Evolutionary conservation across 345 rosid genomes (phyloP).

Genomic region (Moricandia moricandioides): DNA sequence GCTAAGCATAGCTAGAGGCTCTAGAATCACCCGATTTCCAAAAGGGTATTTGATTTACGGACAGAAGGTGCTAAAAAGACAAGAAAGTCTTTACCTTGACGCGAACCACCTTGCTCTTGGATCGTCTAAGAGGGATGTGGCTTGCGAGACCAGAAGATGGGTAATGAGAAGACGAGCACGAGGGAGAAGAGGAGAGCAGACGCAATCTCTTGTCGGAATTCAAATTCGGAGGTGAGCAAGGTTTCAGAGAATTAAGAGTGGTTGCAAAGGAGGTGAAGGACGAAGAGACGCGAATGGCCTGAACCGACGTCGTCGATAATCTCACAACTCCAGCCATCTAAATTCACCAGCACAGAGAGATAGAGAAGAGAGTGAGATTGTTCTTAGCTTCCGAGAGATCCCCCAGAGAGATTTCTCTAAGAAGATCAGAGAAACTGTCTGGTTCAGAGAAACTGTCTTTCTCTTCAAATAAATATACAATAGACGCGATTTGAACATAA

Average conservation of each 20-base stretch:
- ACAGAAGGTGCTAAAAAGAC: not conserved
- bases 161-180: conserved; percentile 28
- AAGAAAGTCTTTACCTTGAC: conserved; percentile 26
- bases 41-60: not conserved
- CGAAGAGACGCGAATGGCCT: conserved; percentile 47
- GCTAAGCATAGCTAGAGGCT: not conserved
- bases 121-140: conserved; percentile 13
- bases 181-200: conserved; percentile 36
- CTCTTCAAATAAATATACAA: not conserved
- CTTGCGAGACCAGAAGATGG: conserved; percentile 13
- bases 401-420: not conserved
- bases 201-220: conserved; percentile 41
- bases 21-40: not conserved
- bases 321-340: conserved; percentile 67
- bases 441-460: conserved; percentile 7
- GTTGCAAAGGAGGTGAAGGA: conserved; percentile 40
- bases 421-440: conserved; percentile 39
- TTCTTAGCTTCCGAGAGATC: conserved; percentile 18
- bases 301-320: conserved; percentile 40
- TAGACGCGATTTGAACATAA: conserved; percentile 25
- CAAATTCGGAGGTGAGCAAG: conserved; percentile 31
- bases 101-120: conserved; percentile 21
- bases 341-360: not conserved
- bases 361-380: not conserved
- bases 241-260: conserved; percentile 41